phyloP scores from a whole-genome alignment of 768 basidiomycete species.

The Tephrocybe rancida region DNA sequence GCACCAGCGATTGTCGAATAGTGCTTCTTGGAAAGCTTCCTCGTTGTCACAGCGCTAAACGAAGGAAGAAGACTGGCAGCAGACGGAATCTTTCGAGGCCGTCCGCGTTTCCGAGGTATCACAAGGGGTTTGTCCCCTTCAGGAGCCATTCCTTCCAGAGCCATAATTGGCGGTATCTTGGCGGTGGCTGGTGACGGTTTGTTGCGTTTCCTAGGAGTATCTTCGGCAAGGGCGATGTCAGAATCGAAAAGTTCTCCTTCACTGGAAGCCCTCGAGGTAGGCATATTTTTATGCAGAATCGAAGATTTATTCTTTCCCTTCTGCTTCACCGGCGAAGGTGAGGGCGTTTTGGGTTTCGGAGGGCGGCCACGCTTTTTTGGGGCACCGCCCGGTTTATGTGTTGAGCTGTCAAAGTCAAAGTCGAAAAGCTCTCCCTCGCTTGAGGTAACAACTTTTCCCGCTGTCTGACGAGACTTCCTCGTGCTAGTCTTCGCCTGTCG shows the following conservation, averaged over 20 bases:
- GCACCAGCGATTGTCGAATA: constrained; percentile 4
- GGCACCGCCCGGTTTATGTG: constrained; percentile 20
- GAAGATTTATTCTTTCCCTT: background rate
- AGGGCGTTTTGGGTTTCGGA: constrained; percentile 19
- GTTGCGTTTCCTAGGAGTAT: constrained; percentile 1
- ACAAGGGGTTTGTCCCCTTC: too few species aligned
- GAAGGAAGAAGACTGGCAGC: background rate
- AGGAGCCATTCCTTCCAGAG: background rate
- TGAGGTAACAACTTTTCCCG: constrained; percentile 10
- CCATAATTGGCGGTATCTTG: background rate
- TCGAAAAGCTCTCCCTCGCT: constrained; percentile 32
- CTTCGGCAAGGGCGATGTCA: background rate
- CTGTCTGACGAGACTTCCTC: constrained; percentile 13
- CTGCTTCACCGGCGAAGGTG: background rate
- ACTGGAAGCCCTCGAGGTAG: background rate
- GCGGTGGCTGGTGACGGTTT: background rate
- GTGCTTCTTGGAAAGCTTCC: background rate
- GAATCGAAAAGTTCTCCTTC: constrained; percentile 11
- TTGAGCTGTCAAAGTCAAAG: constrained; percentile 18
- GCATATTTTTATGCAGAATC: background rate
- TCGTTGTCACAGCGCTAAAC: background rate
- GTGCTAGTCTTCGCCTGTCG: background rate
- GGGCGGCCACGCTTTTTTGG: constrained; percentile 24
- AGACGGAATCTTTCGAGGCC: constrained; percentile 7
- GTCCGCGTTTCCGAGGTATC: constrained; percentile 10